A percentile compares a stretch with the other conserved stretches of the same genome.
Conservation (phyloP, 805 yeast species). For the Starmera dryadoides region DNA sequence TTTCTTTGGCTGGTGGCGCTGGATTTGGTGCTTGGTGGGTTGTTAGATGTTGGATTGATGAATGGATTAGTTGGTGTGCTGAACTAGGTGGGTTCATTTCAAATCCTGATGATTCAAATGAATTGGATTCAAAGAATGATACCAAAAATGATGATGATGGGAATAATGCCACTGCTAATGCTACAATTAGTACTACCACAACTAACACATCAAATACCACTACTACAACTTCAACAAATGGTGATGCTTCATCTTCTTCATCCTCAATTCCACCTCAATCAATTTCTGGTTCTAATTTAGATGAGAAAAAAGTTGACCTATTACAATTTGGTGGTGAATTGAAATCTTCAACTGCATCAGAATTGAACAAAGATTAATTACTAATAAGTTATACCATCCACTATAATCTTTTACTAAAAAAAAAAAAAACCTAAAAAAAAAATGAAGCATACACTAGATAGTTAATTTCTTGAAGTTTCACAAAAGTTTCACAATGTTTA, state of each 20-base stretch:
- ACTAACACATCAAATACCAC: too few species aligned
- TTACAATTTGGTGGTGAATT: conserved; percentile 12
- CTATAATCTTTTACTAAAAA: neutral
- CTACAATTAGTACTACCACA: too few species aligned
- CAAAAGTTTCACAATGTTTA: too few species aligned
- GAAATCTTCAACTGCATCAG: too few species aligned
- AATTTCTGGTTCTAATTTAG: too few species aligned
- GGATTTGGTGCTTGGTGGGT: conserved; percentile 75
- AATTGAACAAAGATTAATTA: neutral
- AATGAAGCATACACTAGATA: too few species aligned
- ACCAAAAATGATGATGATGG: neutral
- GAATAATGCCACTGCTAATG: neutral
- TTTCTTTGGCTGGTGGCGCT: conserved; percentile 48
- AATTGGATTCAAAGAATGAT: neutral
- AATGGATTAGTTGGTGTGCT: conserved; percentile 59
- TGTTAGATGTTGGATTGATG: conserved; percentile 69
- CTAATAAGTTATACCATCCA: neutral
- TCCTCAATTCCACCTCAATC: too few species aligned
- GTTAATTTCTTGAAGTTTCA: too few species aligned
- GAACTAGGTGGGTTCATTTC: conserved; percentile 50
- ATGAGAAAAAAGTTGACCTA: conserved; percentile 15
- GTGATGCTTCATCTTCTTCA: too few species aligned
- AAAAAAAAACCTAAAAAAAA: too few species aligned
- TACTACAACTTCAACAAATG: neutral
- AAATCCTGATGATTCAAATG: neutral